Base-by-base conservation (phyloP, 202 grass and related monocot species). In the Hordeum pubiflorum region DNA sequence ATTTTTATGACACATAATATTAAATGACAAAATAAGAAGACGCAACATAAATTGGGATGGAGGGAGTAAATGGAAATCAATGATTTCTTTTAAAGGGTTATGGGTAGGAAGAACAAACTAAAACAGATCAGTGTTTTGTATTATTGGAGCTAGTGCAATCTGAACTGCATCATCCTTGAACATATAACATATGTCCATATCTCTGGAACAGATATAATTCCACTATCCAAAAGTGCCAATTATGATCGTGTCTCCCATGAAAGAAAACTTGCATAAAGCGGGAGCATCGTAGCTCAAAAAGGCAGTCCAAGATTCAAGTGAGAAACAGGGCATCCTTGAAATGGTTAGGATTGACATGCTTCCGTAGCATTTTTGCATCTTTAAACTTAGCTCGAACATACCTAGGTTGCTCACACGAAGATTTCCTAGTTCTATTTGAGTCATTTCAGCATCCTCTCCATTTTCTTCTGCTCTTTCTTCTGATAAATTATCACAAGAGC, bases 341-440 rank as follows among this genome's bases (percentile, higher is more conserved):
- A 22, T 74, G 20, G 40, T 20, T 63, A 38, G 12, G 58, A 31
- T 52, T 52, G n/a, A 63, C 66, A 85, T 79, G 66, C 22, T 79
- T 63, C 23, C 39, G 1, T 22, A 20, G 20, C 15, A 27, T 78
- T 63, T 86, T 58, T 38, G 9, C 64, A 60, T 32, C 27, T 66
- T 64, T 26, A 37, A 71, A 77, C 31, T 63, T 82, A 43, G 6
- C 24, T 58, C 36, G 76, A 68, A 77, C 88, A 76, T 86, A 89
- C 96, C 96, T 96, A 99, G 77, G 48, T 80, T 96, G 81, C 89
- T 96, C 37, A 96, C 92, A 71, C 87, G 46, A 93, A 99, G 87
- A 76, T 90, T 85, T 79, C 90, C 92, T 62, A 99, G 87, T 77
- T 91, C 86, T 79, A 93, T 89, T 87, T 87, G 86, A 77, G 87